phyloP scores from a whole-genome alignment of 192 early-diverging fungal genomes.

The Fimicolochytrium jonesii region DNA sequence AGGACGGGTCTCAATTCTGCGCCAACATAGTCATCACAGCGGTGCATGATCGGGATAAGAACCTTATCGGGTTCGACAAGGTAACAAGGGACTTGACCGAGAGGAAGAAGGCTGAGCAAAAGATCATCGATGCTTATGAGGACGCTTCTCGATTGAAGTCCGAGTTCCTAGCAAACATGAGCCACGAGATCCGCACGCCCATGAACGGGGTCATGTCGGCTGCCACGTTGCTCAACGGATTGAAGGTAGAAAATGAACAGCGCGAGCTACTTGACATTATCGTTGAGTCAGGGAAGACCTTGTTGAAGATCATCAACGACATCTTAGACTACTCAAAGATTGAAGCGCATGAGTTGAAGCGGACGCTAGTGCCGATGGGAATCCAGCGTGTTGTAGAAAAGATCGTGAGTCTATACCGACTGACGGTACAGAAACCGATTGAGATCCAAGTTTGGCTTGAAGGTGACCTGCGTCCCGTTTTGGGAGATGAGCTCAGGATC shows the following conservation, averaged over 20 bases:
- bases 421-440: no score
- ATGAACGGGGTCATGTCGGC: conserved; percentile 4
- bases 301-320: conserved; percentile 4
- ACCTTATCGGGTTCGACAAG: background rate
- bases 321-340: conserved; percentile 9
- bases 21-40: background rate
- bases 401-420: background rate
- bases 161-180: conserved; percentile 37
- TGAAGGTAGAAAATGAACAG: background rate
- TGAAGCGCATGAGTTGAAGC: conserved; percentile 9
- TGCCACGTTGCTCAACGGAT: background rate
- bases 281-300: background rate
- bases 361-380: conserved; percentile 5
- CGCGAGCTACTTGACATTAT: background rate
- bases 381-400: conserved; percentile 7
- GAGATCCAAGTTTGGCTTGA: background rate
- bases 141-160: background rate
- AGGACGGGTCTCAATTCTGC: background rate
- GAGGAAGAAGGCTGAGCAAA: background rate
- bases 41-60: background rate
- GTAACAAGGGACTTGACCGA: background rate
- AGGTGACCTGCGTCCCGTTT: background rate
- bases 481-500: conserved; percentile 11
- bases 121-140: background rate
- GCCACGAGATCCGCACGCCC: conserved; percentile 8